phyloP scores from a whole-genome alignment of 805 yeast genomes.

The Tetrapisispora namnaoensis region DNA sequence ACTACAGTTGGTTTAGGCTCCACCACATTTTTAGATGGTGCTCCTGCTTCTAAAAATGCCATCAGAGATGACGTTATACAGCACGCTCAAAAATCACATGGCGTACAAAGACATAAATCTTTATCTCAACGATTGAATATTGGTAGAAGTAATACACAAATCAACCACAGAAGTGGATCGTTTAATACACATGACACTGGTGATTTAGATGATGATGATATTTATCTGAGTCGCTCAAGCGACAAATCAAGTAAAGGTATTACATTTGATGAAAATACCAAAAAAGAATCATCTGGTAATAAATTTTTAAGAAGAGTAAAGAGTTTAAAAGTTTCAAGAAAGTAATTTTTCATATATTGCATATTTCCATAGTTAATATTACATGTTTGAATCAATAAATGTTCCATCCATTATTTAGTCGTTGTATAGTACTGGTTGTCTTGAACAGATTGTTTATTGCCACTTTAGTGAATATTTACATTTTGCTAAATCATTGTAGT shows the following conservation, averaged over 20 bases:
- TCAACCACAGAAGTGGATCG: not conserved
- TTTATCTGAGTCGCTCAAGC: constrained; percentile 13
- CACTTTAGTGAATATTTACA: not conserved
- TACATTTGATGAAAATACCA: constrained; percentile 17
- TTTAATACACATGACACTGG: not conserved
- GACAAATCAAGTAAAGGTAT: constrained; percentile 3
- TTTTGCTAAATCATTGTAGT: not conserved
- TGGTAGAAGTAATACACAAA: constrained; percentile 2
- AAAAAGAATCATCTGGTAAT: constrained; percentile 33
- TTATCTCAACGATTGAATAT: constrained; percentile 49
- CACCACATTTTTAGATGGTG: constrained; percentile 89
- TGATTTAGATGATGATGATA: constrained; percentile 21
- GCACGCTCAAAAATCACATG: constrained; percentile 31
- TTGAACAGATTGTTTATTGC: not conserved
- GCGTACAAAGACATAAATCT: constrained; percentile 76
- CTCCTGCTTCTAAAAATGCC: constrained; percentile 68
- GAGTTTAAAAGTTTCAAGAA: constrained; percentile 66
- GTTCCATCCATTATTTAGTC: not conserved
- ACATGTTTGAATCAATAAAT: not conserved
- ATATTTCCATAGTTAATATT: not conserved
- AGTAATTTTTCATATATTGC: not conserved
- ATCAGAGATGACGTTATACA: constrained; percentile 30
- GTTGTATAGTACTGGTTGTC: not conserved
- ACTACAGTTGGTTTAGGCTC: constrained; percentile 85
- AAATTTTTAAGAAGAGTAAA: constrained; percentile 77